A percentile compares a stretch with the other conserved stretches of the same genome.
phyloP scores from a whole-genome alignment of 2,329 filamentous ascomycete species.

The Beauveria scarabaeidicola region DNA sequence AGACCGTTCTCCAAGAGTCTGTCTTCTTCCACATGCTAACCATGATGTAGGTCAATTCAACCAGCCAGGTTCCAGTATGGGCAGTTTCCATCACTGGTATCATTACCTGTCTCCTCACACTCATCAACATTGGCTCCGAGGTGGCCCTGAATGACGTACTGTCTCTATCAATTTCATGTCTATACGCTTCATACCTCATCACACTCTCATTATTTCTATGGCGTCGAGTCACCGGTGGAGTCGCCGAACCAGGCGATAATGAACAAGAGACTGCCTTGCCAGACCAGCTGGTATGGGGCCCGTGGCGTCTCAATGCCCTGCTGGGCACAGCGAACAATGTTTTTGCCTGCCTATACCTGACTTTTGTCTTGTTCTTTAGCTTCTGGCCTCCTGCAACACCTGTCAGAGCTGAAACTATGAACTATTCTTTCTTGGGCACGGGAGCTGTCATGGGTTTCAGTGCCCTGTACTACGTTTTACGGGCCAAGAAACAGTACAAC shows the following conservation, averaged over 20 bases:
- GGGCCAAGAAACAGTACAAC: slow-evolving; percentile 34
- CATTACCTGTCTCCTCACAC: slow-evolving; percentile 22
- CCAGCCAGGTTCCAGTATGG: slow-evolving; percentile 22
- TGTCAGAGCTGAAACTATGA: slow-evolving; percentile 30
- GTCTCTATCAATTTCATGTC: slow-evolving; percentile 22
- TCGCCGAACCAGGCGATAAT: slow-evolving; percentile 20
- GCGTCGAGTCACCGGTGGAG: slow-evolving; percentile 21
- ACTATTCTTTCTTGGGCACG: slow-evolving; percentile 39
- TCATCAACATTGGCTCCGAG: slow-evolving; percentile 26
- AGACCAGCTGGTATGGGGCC: slow-evolving; percentile 38
- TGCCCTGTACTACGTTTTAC: slow-evolving; percentile 36
- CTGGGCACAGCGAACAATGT: slow-evolving; percentile 46
- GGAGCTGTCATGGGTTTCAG: slow-evolving; percentile 34
- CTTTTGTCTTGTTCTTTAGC: slow-evolving; percentile 48
- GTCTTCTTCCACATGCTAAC: slow-evolving; percentile 13
- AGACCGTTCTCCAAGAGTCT: not conserved
- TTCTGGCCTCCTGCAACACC: slow-evolving; percentile 36
- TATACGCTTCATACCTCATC: slow-evolving; percentile 25
- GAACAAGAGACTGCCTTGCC: slow-evolving; percentile 16
- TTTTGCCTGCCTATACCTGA: slow-evolving; percentile 43
- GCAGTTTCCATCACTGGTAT: slow-evolving; percentile 20
- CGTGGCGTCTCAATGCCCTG: slow-evolving; percentile 42
- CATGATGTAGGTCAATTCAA: slow-evolving; percentile 14
- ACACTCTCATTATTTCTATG: slow-evolving; percentile 21
- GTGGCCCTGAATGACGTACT: slow-evolving; percentile 21